Evolutionary conservation across 192 early-diverging fungal genomes (phyloP).

Genomic region (Cladochytrium replicatum): DNA sequence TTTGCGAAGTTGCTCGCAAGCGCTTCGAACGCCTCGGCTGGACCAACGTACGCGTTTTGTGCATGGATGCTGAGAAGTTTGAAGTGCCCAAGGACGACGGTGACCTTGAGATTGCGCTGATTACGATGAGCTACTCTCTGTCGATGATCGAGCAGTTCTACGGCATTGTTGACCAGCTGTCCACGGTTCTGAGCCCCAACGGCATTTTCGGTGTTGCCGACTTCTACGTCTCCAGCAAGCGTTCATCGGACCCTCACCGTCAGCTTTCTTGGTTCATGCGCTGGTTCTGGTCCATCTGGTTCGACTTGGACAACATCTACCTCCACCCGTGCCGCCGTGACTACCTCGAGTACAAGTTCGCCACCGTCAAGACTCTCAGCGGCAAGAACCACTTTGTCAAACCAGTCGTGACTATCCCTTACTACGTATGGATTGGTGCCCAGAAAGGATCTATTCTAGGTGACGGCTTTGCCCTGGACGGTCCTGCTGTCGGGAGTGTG

Average conservation of each 20-base stretch:
- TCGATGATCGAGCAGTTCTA: conserved; percentile 74
- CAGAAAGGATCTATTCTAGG: conserved; percentile 28
- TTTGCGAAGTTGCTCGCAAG: conserved; percentile 66
- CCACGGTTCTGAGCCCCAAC: conserved; percentile 43
- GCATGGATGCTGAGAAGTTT: conserved; percentile 67
- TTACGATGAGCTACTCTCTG: conserved; percentile 82
- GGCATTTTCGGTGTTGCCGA: conserved; percentile 72
- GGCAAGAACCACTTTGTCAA: conserved; percentile 63
- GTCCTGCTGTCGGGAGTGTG: conserved; percentile 8
- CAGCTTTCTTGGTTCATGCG: conserved; percentile 69
- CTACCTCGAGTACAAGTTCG: conserved; percentile 76
- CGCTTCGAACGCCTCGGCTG: conserved; percentile 68
- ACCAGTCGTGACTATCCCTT: conserved; percentile 71
- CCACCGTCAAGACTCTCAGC: conserved; percentile 62
- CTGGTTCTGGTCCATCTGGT: conserved; percentile 84
- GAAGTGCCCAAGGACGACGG: conserved; percentile 48
- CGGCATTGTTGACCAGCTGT: conserved; percentile 58
- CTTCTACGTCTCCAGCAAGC: conserved; percentile 64
- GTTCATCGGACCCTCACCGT: conserved; percentile 46
- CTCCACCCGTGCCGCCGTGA: conserved; percentile 67
- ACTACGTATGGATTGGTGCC: conserved; percentile 76
- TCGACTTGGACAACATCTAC: conserved; percentile 74
- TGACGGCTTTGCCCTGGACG: conserved; percentile 15
- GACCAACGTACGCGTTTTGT: conserved; percentile 70
- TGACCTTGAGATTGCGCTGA: conserved; percentile 55